These are phyloP conservation scores for Calonectria ilicicola DNA, from an alignment of 2,329 filamentous ascomycete species.

Conservation along the genomic window DNA sequence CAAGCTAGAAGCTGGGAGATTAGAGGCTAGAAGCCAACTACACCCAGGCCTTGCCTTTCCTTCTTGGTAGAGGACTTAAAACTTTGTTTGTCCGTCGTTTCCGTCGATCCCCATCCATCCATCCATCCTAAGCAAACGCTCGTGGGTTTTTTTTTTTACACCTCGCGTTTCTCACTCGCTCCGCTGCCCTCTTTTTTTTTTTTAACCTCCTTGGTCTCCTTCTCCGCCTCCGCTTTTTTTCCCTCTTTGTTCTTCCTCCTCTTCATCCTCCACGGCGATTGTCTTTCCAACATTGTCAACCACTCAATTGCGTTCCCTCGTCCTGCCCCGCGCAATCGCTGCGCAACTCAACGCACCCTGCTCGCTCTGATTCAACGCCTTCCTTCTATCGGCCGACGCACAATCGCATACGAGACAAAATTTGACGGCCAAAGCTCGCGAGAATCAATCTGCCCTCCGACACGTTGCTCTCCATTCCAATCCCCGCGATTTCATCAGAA, in stretches of 20 bases:
- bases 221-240: slow-evolving; percentile 14
- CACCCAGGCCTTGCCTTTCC: slow-evolving; percentile 2
- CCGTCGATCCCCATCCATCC: slow-evolving; percentile 39
- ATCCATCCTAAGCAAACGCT: slow-evolving; percentile 12
- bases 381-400: neutral
- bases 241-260: slow-evolving; percentile 19
- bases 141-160: slow-evolving; percentile 8
- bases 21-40: slow-evolving; percentile 17
- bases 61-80: slow-evolving; percentile 33
- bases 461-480: neutral
- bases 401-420: neutral
- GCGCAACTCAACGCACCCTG: neutral
- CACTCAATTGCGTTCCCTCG: slow-evolving; percentile 9
- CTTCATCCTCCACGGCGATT: slow-evolving; percentile 24
- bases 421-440: neutral
- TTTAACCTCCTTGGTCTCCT: slow-evolving; percentile 4
- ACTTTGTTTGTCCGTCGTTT: slow-evolving; percentile 45
- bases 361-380: neutral
- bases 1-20: slow-evolving; percentile 22
- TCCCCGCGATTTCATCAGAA: neutral
- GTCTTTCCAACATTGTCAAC: neutral
- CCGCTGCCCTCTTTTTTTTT: neutral
- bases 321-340: slow-evolving; percentile 11
- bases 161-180: slow-evolving; percentile 8
- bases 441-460: neutral